Percentiles rank a stretch among this genome's conserved stretches.
Evolutionary conservation across 352 stramenopile genomes (phyloP).

Genomic region (Pythium inflatum): DNA sequence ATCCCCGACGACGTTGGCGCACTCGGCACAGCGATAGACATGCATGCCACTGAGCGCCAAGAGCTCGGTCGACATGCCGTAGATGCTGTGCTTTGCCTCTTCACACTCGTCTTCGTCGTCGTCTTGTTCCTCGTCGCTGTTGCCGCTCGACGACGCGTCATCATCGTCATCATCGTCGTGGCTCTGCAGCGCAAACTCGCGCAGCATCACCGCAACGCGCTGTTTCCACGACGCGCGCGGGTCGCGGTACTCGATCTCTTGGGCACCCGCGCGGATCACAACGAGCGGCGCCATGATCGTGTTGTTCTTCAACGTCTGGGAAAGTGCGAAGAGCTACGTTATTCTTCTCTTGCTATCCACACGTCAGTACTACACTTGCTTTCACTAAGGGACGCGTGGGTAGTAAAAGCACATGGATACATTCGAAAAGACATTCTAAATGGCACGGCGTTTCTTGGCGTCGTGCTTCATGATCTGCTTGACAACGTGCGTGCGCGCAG

Average conservation of each 20-base stretch:
- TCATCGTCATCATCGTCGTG: constrained; percentile 30
- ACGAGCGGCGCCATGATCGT: constrained; percentile 68
- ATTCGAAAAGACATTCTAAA: constrained; percentile 23
- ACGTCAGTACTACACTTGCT: no score
- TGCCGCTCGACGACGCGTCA: constrained; percentile 20
- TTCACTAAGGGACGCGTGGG: constrained; percentile 9
- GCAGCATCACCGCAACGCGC: constrained; percentile 28
- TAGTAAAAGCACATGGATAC: constrained; percentile 24
- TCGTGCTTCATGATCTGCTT: constrained; percentile 87
- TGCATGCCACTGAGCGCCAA: constrained; percentile 52
- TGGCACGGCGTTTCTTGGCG: constrained; percentile 67
- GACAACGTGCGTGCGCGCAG: constrained; percentile 71
- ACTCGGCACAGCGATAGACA: constrained; percentile 66
- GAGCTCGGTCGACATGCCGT: constrained; percentile 50
- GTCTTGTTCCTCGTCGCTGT: constrained; percentile 24
- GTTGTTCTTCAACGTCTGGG: constrained; percentile 26
- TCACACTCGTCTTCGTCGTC: constrained; percentile 30
- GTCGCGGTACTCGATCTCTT: constrained; percentile 72
- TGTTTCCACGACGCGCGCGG: constrained; percentile 49
- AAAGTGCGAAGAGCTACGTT: no score
- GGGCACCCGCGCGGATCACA: constrained; percentile 65
- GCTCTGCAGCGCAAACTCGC: no score
- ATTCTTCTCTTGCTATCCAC: constrained; percentile 17
- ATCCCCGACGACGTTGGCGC: constrained; percentile 64
- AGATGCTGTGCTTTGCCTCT: constrained; percentile 27